These are phyloP conservation scores for Letharia columbiana DNA, from an alignment of 495 filamentous ascomycete species.

Conservation along the genomic window DNA sequence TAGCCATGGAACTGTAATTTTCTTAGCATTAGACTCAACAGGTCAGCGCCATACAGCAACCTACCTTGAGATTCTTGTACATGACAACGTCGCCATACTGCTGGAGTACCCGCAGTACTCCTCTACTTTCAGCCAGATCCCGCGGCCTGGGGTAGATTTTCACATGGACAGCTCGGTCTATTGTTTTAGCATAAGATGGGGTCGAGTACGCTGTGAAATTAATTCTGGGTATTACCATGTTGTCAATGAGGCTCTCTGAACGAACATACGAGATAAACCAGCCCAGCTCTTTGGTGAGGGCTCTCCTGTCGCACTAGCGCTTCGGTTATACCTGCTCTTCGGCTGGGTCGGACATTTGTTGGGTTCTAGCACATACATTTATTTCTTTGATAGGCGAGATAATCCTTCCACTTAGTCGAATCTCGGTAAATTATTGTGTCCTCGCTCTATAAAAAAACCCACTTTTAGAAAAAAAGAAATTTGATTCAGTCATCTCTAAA, in stretches of 20 bases:
- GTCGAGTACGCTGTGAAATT: slow-evolving; percentile 6
- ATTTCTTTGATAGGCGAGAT: too few relatives aligned
- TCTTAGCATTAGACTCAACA: slow-evolving; percentile 2
- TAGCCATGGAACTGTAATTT: slow-evolving; percentile 7
- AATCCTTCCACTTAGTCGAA: too few relatives aligned
- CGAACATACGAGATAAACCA: neutral
- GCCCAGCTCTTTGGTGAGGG: neutral
- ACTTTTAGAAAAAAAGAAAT: too few relatives aligned
- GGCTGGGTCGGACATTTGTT: neutral
- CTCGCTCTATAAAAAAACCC: too few relatives aligned
- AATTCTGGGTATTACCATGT: slow-evolving; percentile 8
- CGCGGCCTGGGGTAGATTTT: slow-evolving; percentile 54
- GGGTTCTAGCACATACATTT: too few relatives aligned
- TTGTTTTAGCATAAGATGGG: slow-evolving; percentile 18
- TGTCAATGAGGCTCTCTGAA: neutral
- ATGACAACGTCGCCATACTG: slow-evolving; percentile 67
- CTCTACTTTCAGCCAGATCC: slow-evolving; percentile 60
- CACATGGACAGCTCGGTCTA: slow-evolving; percentile 44
- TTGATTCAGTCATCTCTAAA: neutral
- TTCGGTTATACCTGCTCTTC: neutral
- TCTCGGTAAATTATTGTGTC: too few relatives aligned
- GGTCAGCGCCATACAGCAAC: neutral
- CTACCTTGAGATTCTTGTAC: slow-evolving; percentile 64
- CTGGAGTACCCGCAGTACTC: slow-evolving; percentile 62
- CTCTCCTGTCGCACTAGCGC: neutral